A percentile compares a stretch with the other conserved stretches of the same genome.
Conservation (phyloP, 345 rosid species). For the Arabis alpina region DNA sequence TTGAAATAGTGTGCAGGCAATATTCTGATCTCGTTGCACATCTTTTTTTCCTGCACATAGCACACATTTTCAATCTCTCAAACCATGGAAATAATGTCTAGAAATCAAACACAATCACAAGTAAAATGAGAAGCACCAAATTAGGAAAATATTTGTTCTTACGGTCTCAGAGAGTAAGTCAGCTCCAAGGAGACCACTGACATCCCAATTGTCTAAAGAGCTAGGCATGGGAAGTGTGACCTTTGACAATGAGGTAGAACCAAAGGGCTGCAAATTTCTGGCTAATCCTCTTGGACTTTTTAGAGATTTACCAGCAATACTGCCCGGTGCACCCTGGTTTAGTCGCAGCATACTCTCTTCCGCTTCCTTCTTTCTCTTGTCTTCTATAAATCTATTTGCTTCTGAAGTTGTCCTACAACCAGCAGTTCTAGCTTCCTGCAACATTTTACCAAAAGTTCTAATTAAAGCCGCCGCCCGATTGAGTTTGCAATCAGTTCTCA, state of each 20-base stretch:
- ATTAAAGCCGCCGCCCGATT: slow-evolving; percentile 7
- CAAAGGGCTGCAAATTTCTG: slow-evolving; percentile 53
- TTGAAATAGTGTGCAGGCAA: slow-evolving; percentile 86
- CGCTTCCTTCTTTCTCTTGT: slow-evolving; percentile 71
- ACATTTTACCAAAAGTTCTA: slow-evolving; percentile 10
- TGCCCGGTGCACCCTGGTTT: slow-evolving; percentile 58
- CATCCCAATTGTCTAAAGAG: slow-evolving; percentile 71
- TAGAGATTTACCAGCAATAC: slow-evolving; percentile 61
- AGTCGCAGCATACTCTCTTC: slow-evolving; percentile 58
- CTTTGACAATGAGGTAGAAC: slow-evolving; percentile 49
- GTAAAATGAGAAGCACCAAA: slow-evolving; percentile 3
- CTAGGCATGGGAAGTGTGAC: slow-evolving; percentile 42
- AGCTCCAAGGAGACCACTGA: slow-evolving; percentile 68
- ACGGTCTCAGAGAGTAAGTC: slow-evolving; percentile 77
- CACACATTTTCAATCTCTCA: slow-evolving; percentile 23
- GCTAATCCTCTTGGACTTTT: slow-evolving; percentile 56
- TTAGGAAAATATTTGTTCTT: slow-evolving; percentile 38
- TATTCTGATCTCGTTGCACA: slow-evolving; percentile 72
- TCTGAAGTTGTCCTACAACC: slow-evolving; percentile 69
- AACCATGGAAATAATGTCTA: background rate
- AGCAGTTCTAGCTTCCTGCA: slow-evolving; percentile 89
- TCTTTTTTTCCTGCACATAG: slow-evolving; percentile 65
- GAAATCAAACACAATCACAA: slow-evolving; percentile 13
- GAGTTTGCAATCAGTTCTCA: slow-evolving; percentile 23
- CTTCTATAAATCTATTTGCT: slow-evolving; percentile 65